Base-by-base conservation (phyloP, 2,329 filamentous ascomycete genomes). In the Colletotrichum siamense region DNA sequence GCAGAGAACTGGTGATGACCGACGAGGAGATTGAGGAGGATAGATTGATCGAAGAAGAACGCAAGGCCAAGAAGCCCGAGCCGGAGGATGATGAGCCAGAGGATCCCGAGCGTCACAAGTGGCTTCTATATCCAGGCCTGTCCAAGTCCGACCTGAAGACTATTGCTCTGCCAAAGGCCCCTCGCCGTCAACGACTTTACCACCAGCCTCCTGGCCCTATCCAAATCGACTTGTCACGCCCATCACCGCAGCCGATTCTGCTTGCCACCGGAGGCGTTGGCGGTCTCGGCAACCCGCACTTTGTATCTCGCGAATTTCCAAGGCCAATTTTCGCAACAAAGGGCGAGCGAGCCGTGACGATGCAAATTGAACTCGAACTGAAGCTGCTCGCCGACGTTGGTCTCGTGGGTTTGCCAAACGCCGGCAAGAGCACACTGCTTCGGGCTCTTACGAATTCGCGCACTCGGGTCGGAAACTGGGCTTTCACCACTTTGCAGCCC, bases 301-400 rank as follows among this genome's bases (percentile, higher is more conserved):
- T 99, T 82, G 92, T 95, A 36, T 94, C 95, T 6, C 93, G 93
- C 71, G 90, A 92, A n/a, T 90, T 92, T 66, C 91, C 92, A 5
- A 91, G 94, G 57, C 97, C 97, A 1, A 94, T 96, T 81, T 98
- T 96, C 83, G 97, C 96, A 8, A 98, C 96, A 1, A 94, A 93
- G 79, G 97, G 97, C 57, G 95, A 98, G 79, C 89, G 91, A 15
- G 95, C 95, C 49, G 92, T 97, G 80, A 93, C 91, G 52, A 88
- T 99, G 81, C 92, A 93, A 64, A 87, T 99, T 44, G 93, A 98
- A 82, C 90, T 99, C 16, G 97, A 99, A 84, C 90, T 99, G 77
- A 99, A 98, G 88, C 91, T 99, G 12, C 92, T 99, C 55, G 97
- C 97, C 7, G 97, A 99, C 84, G 94, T 99, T 9, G 97, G 97